A percentile compares a stretch with the other conserved stretches of the same genome.
phyloP scores from a whole-genome alignment of 768 basidiomycete genomes.

The Rhizopogon roseolus region DNA sequence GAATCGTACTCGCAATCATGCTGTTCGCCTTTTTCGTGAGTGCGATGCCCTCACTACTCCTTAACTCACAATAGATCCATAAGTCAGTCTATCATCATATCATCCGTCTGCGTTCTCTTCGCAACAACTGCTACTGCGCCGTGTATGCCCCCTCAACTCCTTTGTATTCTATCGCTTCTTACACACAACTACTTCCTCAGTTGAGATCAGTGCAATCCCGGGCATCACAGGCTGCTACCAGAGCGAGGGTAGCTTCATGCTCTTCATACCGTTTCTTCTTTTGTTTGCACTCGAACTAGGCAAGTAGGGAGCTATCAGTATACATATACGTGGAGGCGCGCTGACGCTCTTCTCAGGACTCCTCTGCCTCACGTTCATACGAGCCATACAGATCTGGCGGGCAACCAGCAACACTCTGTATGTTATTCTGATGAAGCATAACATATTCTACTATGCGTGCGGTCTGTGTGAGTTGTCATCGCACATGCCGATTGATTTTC shows the following conservation, averaged over 20 bases:
- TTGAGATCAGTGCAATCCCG: not conserved
- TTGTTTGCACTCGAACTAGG: not conserved
- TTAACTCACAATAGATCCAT: not conserved
- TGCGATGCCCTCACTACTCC: not conserved
- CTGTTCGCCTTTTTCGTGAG: not conserved
- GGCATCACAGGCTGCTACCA: not conserved
- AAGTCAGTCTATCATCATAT: not conserved
- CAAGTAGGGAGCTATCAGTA: not conserved
- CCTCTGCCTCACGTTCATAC: not conserved
- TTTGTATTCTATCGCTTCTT: no score
- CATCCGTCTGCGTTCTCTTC: not conserved
- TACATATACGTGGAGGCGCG: not conserved
- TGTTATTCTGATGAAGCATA: not conserved
- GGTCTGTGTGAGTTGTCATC: not conserved
- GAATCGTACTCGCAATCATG: not conserved
- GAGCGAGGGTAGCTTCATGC: no score
- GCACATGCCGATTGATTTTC: not conserved
- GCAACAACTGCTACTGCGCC: not conserved
- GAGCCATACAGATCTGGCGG: not conserved
- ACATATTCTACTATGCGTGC: not conserved
- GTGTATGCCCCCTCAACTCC: not conserved
- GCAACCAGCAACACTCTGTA: not conserved
- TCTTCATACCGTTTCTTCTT: not conserved
- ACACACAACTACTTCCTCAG: not conserved
- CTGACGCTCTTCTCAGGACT: not conserved